Evolutionary conservation across 805 yeast species (phyloP).

Genomic region (Kuraishia borneana): DNA sequence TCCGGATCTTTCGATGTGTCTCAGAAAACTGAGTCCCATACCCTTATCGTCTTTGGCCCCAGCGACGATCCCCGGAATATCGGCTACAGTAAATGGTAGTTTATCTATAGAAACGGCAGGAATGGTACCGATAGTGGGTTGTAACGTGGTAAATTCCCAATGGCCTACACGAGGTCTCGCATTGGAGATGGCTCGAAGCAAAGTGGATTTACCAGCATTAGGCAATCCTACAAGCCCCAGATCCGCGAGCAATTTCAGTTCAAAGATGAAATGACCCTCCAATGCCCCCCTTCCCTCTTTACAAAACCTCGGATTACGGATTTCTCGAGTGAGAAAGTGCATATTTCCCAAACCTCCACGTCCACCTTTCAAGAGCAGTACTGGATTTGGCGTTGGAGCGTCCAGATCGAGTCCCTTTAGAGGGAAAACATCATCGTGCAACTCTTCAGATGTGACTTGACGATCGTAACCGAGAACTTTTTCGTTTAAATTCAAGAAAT

Average conservation of each 20-base stretch:
- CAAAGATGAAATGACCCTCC: conserved; percentile 61
- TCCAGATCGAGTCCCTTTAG: conserved; percentile 68
- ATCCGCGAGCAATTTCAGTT: conserved; percentile 83
- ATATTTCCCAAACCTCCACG: conserved; percentile 93
- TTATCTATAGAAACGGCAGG: conserved; percentile 43
- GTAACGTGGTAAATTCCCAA: conserved; percentile 93
- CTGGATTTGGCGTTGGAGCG: conserved; percentile 51
- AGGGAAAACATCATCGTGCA: conserved; percentile 61
- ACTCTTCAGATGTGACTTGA: conserved; percentile 45
- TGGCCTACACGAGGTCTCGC: conserved; percentile 91
- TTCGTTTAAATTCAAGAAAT: conserved; percentile 52
- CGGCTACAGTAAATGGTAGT: conserved; percentile 84
- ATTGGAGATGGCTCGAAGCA: conserved; percentile 74
- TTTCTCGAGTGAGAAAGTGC: conserved; percentile 78
- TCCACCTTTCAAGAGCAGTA: conserved; percentile 72
- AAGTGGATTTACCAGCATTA: conserved; percentile 92
- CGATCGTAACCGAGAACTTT: conserved; percentile 58
- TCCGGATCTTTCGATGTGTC: conserved; percentile 87
- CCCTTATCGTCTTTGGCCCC: conserved; percentile 85
- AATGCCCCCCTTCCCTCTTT: conserved; percentile 68
- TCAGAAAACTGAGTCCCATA: conserved; percentile 84
- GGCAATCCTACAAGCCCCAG: conserved; percentile 92
- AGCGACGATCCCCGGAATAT: conserved; percentile 89
- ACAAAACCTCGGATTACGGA: conserved; percentile 85
- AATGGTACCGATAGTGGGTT: conserved; percentile 88